Evolutionary conservation across 176 grass and related monocot genomes (phyloP), one percentile per base, ranked within the genome.

Genomic region (Bolboschoenus planiculmis): DNA sequence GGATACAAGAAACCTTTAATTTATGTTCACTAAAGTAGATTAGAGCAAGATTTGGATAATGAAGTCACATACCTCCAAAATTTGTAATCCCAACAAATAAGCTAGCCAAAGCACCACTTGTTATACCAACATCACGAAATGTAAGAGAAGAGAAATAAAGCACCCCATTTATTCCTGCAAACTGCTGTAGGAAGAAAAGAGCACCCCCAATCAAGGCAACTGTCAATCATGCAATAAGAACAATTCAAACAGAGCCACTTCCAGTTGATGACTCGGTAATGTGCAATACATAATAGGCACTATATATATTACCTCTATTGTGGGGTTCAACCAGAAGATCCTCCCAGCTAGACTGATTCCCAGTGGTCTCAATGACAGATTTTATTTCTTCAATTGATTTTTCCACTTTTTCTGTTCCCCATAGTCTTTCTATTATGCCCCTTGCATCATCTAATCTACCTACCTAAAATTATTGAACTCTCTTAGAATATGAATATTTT

Each of bases 111-210:
- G 90, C 88, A 87, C 87, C 63, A 65, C 87, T 93, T 15, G 89
- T 91, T 85, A 99, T 95, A 48, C 96, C 96, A 83, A 95, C 96
- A 91, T 95, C 92, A 87, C 85, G 90, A 78, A 99, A 99, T 88
- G 96, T 99, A 54, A 99, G 91, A 85, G 96, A 99, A 56, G 92
- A 99, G 85, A 99, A 99, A 83, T 99, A 99, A 74, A 99, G 90
- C 87, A 99, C 96, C 48, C 96, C 96, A 93, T 99, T 99, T 90
- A 99, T 95, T 91, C 96, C 96, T 93, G 96, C 89, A 91, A 99
- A 95, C 73, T 99, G 96, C 88, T 99, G 96, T 55, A 99, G 92
- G 86, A 99, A 91, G 89, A 99, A 99, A 83, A 99, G 89, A 68
- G 92, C 81, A 72, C 96, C 92, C 56, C 96, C 91, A 81, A 99